Base-by-base conservation (phyloP, 2,329 filamentous ascomycete species). In the Botrytis squamosa region DNA sequence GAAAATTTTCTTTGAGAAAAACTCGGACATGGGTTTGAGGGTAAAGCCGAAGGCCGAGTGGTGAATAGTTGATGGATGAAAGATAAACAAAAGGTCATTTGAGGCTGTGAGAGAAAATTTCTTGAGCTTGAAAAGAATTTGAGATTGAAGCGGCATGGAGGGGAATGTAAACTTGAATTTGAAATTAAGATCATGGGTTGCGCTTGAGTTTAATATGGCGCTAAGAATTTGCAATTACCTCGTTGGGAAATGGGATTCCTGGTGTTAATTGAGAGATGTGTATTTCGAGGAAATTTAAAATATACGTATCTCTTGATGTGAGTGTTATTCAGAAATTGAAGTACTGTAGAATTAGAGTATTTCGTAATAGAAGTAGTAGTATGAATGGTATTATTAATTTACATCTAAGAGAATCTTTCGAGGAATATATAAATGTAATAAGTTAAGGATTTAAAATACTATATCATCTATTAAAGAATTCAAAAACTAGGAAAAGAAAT, bases 211-310 rank as follows among this genome's bases (percentile, higher is more conserved):
- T 2, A 29, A 29, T 6, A 55, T 18, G n/a, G 8, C 52, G 14
- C 52, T 29, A 29, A 16, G n/a, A 29, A 29, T 7, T 29, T 55
- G 14, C 16, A 8, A 55, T 55, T 55, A 55, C n/a, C 14, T 18
- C 9, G 6, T 55, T 3, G 8, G 52, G 52, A 29, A 18, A 55
- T 55, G 0, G 1, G 3, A 8, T 16, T n/a, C 2, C 5, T 8
- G 3, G n/a, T 29, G 0, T 18, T 4, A 6, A 55, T 29, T 55
- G 3, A 8, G 3, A 29, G 3, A 8, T 18, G 4, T 29, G 1
- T 0, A 55, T 18, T 1, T 4, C 2, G 7, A 29, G n/a, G 1
- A 0, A 7, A 29, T 16, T 2, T n/a, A 2, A 1, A 16, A n/a
- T 55, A 55, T 29, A 55, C 3, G 14, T 14, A 16, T 55, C 10